These are phyloP conservation scores for Eimeria falciformis DNA, from an alignment of 169 alveolate species.

Conservation along the genomic window DNA sequence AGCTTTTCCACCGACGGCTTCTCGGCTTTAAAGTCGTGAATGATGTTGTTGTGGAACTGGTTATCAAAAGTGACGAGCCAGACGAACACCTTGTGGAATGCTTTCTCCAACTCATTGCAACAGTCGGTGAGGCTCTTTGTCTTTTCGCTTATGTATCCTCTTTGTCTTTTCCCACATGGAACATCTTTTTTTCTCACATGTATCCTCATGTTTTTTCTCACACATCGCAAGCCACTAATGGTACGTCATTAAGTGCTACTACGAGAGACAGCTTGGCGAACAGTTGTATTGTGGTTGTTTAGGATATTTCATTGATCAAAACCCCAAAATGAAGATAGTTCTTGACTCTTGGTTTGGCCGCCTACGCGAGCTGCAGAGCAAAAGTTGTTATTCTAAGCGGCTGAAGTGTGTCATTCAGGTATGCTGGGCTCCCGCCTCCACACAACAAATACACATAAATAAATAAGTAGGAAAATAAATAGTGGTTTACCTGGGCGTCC, in stretches of 20 bases:
- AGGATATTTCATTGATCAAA: constrained; percentile 91
- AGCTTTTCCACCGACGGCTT: constrained; percentile 90
- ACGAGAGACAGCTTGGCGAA: too few relatives aligned
- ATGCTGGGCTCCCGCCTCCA: too few relatives aligned
- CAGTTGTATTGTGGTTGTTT: background rate
- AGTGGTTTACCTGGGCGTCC: too few relatives aligned
- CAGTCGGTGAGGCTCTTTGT: constrained; percentile 83
- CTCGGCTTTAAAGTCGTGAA: constrained; percentile 90
- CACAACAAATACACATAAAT: too few relatives aligned
- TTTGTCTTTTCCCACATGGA: background rate
- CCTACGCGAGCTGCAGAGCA: constrained; percentile 88
- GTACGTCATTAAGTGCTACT: too few relatives aligned
- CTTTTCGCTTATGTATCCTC: background rate
- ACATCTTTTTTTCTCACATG: too few relatives aligned
- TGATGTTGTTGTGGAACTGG: constrained; percentile 91
- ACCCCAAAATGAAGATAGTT: constrained; percentile 87
- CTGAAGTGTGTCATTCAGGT: constrained; percentile 88
- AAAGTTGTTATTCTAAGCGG: constrained; percentile 88
- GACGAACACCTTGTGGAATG: constrained; percentile 93
- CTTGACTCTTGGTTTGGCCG: constrained; percentile 95
- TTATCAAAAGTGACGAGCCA: constrained; percentile 90
- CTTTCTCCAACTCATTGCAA: constrained; percentile 89
- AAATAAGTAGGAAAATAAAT: too few relatives aligned
- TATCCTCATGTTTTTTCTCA: too few relatives aligned
- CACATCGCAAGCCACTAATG: too few relatives aligned